Base-by-base conservation (phyloP, 345 rosid species). In the Camelina laxa region DNA sequence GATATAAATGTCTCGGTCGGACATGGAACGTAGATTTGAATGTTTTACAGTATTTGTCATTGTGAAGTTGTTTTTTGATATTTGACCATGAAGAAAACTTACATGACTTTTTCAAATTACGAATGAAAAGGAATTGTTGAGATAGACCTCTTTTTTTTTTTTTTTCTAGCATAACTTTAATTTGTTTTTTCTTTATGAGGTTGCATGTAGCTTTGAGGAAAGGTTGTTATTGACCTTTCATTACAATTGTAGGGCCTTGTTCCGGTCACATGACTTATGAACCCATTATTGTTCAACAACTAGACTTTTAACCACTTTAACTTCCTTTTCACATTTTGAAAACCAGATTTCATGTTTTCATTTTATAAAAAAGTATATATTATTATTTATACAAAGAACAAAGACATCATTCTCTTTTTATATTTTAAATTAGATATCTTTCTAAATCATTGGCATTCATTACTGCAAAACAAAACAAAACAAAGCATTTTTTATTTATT, bases 181-280 rank as follows among this genome's bases (percentile, higher is more conserved):
- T 67, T 51, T 31, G 19, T 24, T 47, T 36, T 17, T 57, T 61
- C 27, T 36, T 16, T 35, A 38, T 45, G 20, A 59, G 27, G 62
- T 59, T 59, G 61, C 61, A 67, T 61, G 75, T 42, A 69, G 70
- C 69, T 76, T 55, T 54, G 75, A 63, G 55, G 54, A 8, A 44
- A 62, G 80, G 75, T 77, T 64, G 72, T 71, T 77, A 70, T 77
- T 77, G 80, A 77, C 80, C 76, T 77, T 77, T 77, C 80, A 65
- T 77, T 27, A 53, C 72, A 77, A 17, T 17, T 56, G 76, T 77
- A 77, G 80, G 76, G 20, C 39, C 76, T 36, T 39, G 67, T 77
- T 77, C 27, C 15, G 61, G 72, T 71, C 61, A 77, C 76, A 70
- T 77, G 80, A 77, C 76, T 77, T 65, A 64, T 65, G 31, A 77